phyloP scores from a whole-genome alignment of 495 filamentous ascomycete species.

The Neurospora sp. region DNA sequence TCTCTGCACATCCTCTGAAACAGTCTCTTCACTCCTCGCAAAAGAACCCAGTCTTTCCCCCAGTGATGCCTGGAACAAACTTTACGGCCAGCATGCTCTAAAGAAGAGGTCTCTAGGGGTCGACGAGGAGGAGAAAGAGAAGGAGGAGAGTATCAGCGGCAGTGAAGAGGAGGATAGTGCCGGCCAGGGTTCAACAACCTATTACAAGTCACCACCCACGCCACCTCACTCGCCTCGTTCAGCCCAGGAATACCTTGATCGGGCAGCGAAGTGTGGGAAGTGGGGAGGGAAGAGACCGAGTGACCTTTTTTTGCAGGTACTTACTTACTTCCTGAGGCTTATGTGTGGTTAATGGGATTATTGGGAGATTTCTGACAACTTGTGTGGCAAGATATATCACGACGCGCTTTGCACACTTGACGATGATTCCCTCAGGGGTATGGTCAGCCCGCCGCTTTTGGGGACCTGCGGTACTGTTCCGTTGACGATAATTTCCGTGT shows the following conservation, averaged over 20 bases:
- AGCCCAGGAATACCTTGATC: constrained; percentile 35
- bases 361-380: neutral
- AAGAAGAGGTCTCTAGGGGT: constrained; percentile 7
- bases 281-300: constrained; percentile 57
- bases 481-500: constrained; percentile 56
- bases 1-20: constrained; percentile 40
- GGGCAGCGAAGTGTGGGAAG: constrained; percentile 50
- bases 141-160: neutral
- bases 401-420: constrained; percentile 55
- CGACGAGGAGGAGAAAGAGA: neutral
- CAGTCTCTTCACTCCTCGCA: constrained; percentile 48
- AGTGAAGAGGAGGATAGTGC: neutral
- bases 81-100: constrained; percentile 34
- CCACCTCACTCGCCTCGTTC: neutral
- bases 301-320: constrained; percentile 53
- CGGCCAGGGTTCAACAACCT: neutral
- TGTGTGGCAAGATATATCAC: constrained; percentile 47
- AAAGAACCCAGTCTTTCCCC: constrained; percentile 38
- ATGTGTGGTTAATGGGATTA: neutral
- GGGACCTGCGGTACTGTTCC: constrained; percentile 57
- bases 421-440: constrained; percentile 41
- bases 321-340: constrained; percentile 3
- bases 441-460: constrained; percentile 62
- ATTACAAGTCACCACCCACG: neutral
- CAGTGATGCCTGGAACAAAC: constrained; percentile 40